These are phyloP conservation scores for Monosporascus sp. DNA, from an alignment of 2,329 filamentous ascomycete genomes.

Conservation along the genomic window DNA sequence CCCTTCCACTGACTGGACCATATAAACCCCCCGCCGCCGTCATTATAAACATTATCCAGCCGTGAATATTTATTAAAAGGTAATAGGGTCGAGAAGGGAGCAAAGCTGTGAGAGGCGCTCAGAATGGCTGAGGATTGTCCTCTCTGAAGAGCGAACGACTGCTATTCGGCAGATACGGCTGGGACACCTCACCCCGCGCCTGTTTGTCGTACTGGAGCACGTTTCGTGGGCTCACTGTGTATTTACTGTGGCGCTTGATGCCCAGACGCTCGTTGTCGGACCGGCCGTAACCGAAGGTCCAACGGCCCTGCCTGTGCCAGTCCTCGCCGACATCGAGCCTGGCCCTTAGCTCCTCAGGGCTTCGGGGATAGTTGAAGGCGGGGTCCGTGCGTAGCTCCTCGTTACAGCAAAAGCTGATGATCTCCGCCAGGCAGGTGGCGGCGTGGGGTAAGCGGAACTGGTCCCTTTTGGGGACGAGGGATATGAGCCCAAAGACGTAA, in stretches of 20 bases:
- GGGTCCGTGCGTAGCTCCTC: slow-evolving; percentile 67
- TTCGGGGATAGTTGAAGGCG: slow-evolving; percentile 63
- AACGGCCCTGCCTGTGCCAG: slow-evolving; percentile 43
- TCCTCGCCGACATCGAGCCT: slow-evolving; percentile 55
- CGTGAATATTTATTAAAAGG: not conserved
- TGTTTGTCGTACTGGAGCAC: slow-evolving; percentile 15
- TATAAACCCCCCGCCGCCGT: no score
- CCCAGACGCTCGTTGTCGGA: slow-evolving; percentile 23
- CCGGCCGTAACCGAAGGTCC: slow-evolving; percentile 44
- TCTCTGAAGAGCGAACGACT: slow-evolving; percentile 17
- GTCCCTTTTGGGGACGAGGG: slow-evolving; percentile 56
- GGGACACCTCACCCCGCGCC: slow-evolving; percentile 18
- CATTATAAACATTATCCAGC: no score
- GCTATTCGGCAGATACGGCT: slow-evolving; percentile 12
- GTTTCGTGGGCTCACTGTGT: slow-evolving; percentile 20
- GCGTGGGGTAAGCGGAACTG: slow-evolving; percentile 67
- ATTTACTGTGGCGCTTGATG: slow-evolving; percentile 24
- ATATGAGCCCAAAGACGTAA: slow-evolving; percentile 59
- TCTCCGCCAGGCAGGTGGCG: slow-evolving; percentile 67
- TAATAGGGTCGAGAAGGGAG: not conserved
- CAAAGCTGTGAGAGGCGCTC: slow-evolving; percentile 4
- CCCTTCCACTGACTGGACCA: no score
- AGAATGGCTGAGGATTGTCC: not conserved
- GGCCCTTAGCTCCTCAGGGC: slow-evolving; percentile 63
- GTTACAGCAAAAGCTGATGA: slow-evolving; percentile 72